Conservation (phyloP, 164 flowering plant genomes). For the Houttuynia cordata region DNA sequence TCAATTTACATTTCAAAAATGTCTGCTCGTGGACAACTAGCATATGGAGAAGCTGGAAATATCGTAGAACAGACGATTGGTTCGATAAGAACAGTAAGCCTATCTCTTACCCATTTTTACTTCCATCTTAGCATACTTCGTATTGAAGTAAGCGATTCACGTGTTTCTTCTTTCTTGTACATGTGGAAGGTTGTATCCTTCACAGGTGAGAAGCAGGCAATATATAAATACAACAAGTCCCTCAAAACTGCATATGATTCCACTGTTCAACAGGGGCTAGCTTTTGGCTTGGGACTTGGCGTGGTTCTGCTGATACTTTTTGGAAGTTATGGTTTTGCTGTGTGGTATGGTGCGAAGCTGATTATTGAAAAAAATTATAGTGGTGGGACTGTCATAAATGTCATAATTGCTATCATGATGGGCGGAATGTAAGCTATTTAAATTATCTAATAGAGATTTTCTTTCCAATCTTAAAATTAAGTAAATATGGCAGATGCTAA, state of each 20-base stretch:
- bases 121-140: background rate
- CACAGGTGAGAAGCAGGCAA: slow-evolving; percentile 59
- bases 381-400: slow-evolving; percentile 53
- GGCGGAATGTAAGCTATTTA: slow-evolving; percentile 50
- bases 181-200: slow-evolving; percentile 52
- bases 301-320: slow-evolving; percentile 17
- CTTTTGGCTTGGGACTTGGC: slow-evolving; percentile 56
- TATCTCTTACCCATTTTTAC: background rate
- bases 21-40: slow-evolving; percentile 19
- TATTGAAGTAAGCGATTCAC: background rate
- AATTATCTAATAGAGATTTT: background rate
- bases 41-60: slow-evolving; percentile 25
- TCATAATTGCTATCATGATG: slow-evolving; percentile 42
- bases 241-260: slow-evolving; percentile 28
- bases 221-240: slow-evolving; percentile 32
- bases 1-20: slow-evolving; percentile 14
- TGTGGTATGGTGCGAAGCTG: slow-evolving; percentile 57
- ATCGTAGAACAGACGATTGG: slow-evolving; percentile 27
- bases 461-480: no score
- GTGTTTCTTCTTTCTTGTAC: background rate
- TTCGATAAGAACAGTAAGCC: slow-evolving; percentile 23
- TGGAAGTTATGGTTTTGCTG: slow-evolving; percentile 41
- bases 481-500: background rate
- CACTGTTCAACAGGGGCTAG: slow-evolving; percentile 39
- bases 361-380: slow-evolving; percentile 44